These are phyloP conservation scores for Saturnispora hagleri DNA, from an alignment of 805 yeast genomes.

Conservation along the genomic window DNA sequence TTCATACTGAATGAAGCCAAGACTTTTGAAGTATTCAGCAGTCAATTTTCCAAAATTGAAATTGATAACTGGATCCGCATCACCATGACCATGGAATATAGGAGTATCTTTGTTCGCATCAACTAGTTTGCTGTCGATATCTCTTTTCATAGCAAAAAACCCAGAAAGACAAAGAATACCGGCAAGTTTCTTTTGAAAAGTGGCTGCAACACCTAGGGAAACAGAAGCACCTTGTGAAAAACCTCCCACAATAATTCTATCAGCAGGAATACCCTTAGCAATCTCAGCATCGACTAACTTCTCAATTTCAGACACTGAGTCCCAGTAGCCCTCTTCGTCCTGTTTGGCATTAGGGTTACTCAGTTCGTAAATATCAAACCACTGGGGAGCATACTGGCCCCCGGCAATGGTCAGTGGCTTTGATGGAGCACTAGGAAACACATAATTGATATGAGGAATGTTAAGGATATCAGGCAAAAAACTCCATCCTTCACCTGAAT, in stretches of 20 bases:
- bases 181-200: constrained; percentile 54
- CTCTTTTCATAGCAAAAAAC: constrained; percentile 38
- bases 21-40: constrained; percentile 34
- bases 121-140: constrained; percentile 18
- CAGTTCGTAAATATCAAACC: constrained; percentile 72
- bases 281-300: constrained; percentile 43
- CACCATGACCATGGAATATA: constrained; percentile 84
- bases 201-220: constrained; percentile 50
- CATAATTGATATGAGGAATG: constrained; percentile 52
- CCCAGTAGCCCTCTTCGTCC: constrained; percentile 47
- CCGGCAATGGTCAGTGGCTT: constrained; percentile 60
- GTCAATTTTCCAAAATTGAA: constrained; percentile 32
- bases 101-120: constrained; percentile 57
- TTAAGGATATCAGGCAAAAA: constrained; percentile 62
- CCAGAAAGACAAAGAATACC: constrained; percentile 78
- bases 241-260: constrained; percentile 82
- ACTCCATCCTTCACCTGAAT: constrained; percentile 82
- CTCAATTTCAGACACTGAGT: constrained; percentile 38
- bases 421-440: constrained; percentile 87
- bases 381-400: constrained; percentile 64
- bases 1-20: constrained; percentile 37
- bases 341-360: constrained; percentile 38
- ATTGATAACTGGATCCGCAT: constrained; percentile 56
- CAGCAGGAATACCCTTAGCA: constrained; percentile 45
- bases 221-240: constrained; percentile 92